phyloP scores from a whole-genome alignment of 1,284 basidiomycete genomes.

The Waitea zeae region DNA sequence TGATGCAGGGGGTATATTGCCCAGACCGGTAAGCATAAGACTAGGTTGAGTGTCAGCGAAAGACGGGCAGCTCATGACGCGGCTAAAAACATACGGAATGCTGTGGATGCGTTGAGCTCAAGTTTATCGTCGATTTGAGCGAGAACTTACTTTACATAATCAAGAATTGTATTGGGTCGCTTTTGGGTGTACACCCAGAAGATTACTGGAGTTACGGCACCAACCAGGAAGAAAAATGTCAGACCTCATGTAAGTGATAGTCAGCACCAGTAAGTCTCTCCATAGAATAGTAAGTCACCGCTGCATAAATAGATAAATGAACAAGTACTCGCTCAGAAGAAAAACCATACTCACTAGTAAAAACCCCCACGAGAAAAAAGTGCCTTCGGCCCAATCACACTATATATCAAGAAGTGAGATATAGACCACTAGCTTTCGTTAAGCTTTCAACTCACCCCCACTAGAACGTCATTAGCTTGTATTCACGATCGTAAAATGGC shows the following conservation, averaged over 20 bases:
- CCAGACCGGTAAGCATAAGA: slow-evolving; percentile 17
- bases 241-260: slow-evolving; percentile 10
- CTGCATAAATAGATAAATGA: not conserved
- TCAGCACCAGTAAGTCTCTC: slow-evolving; percentile 3
- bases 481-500: not conserved
- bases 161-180: slow-evolving; percentile 20
- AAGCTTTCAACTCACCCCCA: no score
- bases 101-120: slow-evolving; percentile 1
- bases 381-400: slow-evolving; percentile 20
- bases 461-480: slow-evolving; percentile 6
- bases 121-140: not conserved
- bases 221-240: slow-evolving; percentile 29
- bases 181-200: slow-evolving; percentile 19
- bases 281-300: not conserved
- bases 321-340: slow-evolving; percentile 3
- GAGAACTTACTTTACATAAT: slow-evolving; percentile 22
- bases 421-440: no score
- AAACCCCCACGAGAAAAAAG: slow-evolving; percentile 23
- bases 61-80: not conserved
- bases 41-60: slow-evolving; percentile 8
- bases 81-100: slow-evolving; percentile 13
- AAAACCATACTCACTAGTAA: slow-evolving; percentile 15
- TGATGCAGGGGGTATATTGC: slow-evolving; percentile 23
- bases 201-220: slow-evolving; percentile 22
- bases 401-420: not conserved